These are phyloP conservation scores for Apostasia ramifera DNA, from an alignment of 106 monocot genomes.

Conservation along the genomic window DNA sequence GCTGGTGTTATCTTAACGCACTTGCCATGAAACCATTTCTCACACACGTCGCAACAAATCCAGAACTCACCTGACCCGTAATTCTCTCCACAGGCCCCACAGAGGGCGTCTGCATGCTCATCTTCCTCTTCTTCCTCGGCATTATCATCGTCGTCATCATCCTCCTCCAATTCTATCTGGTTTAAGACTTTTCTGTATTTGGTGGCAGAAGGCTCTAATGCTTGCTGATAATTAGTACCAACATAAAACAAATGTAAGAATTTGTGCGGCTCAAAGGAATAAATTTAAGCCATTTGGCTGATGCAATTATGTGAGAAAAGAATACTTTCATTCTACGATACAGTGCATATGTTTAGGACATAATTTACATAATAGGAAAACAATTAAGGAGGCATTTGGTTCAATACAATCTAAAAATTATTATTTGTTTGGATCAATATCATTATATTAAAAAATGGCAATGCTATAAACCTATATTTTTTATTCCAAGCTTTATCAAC, in stretches of 20 bases:
- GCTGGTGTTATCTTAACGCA: conserved; percentile 50
- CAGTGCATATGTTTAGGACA: too few species aligned
- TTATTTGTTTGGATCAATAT: too few species aligned
- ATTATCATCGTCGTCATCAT: conserved; percentile 14
- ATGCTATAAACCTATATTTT: too few species aligned
- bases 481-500: too few species aligned
- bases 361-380: too few species aligned
- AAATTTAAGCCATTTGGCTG: too few species aligned
- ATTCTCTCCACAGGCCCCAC: conserved; percentile 54
- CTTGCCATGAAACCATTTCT: conserved; percentile 59
- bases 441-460: too few species aligned
- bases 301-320: too few species aligned
- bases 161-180: conserved; percentile 16
- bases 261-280: too few species aligned
- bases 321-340: too few species aligned
- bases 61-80: conserved; percentile 55
- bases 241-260: background rate
- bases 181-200: conserved; percentile 11
- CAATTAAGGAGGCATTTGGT: too few species aligned
- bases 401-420: too few species aligned
- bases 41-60: conserved; percentile 67
- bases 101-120: conserved; percentile 40
- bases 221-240: conserved; percentile 5
- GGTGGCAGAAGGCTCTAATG: conserved; percentile 10
- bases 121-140: conserved; percentile 22